Base-by-base conservation (phyloP, 2,329 filamentous ascomycete genomes). In the Dothistroma pini region DNA sequence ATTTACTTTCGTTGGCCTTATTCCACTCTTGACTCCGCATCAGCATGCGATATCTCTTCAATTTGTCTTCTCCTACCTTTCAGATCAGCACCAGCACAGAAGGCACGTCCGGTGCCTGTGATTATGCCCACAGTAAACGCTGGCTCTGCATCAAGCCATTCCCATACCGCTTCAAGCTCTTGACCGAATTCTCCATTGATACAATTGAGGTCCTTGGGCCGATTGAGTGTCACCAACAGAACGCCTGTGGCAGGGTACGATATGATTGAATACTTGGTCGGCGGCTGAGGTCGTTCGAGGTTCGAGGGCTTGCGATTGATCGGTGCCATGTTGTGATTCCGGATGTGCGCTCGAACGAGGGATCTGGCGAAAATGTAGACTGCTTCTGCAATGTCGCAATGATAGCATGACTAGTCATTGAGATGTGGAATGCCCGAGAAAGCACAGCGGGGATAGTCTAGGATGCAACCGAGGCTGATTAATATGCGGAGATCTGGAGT, bases 41-140 rank as follows among this genome's bases (percentile, higher is more conserved):
- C 57, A 59, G 31, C 34, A 47, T 49, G 16, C 29, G 19, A 29
- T 11, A 7, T 16, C 35, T 35, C 22, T 59, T 32, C 25, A 12
- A n/a, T 44, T 16, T 8, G 16, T 29, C 21, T 31, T 32, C 8
- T 51, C 64, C 54, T 66, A 73, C 71, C 73, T 66, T 75, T 73
- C 48, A 75, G 59, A 66, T 75, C 74, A 21, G 73, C 72, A 19
- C 74, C 74, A 22, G 73, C 73, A 59, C 72, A 75, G 54, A 75
- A 75, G 1, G 74, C 73, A 32, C 72, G 61, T 1, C 74, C 74
- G 10, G 66, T 73, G 21, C 74, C 74, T 12, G 73, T 76, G 44
- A 76, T 66, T 48, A 76, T 71, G 16, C 70, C 72, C 0, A 72
- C 72, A 16, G 62, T 62, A 22, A 74, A 63, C 2, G 64, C 62